Evolutionary conservation across 2,329 filamentous ascomycete genomes (phyloP).

Genomic region (Fusarium odoratissimum): DNA sequence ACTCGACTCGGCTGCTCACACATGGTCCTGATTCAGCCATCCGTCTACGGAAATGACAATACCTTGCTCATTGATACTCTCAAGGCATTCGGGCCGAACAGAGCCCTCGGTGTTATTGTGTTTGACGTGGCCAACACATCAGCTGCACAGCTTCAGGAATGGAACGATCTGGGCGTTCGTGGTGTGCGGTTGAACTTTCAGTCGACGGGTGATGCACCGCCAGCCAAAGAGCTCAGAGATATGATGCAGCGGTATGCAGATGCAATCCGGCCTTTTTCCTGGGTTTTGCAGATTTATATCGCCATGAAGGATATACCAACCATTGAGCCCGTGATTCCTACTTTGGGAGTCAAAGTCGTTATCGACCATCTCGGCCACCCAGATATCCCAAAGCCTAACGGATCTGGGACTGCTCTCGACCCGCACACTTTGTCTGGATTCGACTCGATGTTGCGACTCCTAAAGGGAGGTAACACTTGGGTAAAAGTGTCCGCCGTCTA

Average conservation of each 20-base stretch:
- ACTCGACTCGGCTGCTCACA: neutral
- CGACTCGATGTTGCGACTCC: neutral
- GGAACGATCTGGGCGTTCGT: neutral
- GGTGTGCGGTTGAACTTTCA: neutral
- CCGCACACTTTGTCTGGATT: neutral
- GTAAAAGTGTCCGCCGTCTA: neutral
- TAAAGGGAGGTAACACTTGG: neutral
- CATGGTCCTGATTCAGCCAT: neutral
- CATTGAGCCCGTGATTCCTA: neutral
- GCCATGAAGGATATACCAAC: neutral
- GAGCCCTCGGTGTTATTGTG: neutral
- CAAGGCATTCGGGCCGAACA: neutral
- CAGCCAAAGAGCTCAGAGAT: neutral
- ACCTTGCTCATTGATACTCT: neutral
- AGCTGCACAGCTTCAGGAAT: neutral
- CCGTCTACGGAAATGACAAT: neutral
- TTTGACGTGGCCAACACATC: neutral
- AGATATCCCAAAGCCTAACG: neutral
- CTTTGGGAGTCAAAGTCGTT: neutral
- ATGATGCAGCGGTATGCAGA: neutral
- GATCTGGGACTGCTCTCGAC: rapidly evolving
- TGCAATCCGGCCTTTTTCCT: neutral
- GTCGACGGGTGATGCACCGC: neutral
- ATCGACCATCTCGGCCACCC: neutral
- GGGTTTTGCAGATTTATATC: neutral